Base-by-base conservation (phyloP, 257 asterid species). In the Nicotiana sylvestris region DNA sequence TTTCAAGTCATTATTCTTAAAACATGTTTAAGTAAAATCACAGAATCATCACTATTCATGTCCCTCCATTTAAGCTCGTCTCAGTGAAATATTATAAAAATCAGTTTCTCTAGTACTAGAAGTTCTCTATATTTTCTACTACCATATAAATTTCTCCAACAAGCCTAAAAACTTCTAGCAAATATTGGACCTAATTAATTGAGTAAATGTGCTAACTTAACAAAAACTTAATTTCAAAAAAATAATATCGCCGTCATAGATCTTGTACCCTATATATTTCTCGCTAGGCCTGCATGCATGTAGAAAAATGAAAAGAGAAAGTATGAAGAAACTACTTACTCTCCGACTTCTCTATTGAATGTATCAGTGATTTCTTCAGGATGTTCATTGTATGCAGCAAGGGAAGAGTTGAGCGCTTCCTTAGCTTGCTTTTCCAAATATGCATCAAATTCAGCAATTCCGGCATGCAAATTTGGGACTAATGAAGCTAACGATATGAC, bases 361-460 rank as follows among this genome's bases (percentile, higher is more conserved):
- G 89, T 85, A 61, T 87, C 88, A 11, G 92, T 86, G 11, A 88
- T 46, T 17, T 81, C 72, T 81, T 85, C 89, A 3, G 94, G 94
- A 32, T 91, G 76, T 27, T 89, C 89, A 53, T 83, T 81, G 46
- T 80, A 90, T 55, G 90, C 91, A 39, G 84, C 57, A 76, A 82
- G 17, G 33, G 90, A 85, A 70, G 88, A 88, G 21, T 82, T 77
- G 66, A 69, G 84, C 37, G 92, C 85, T 64, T 74, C 78, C 80
- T 81, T 66, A n/a, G 88, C 87, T 78, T 51, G 86, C 49, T 87
- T 69, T 82, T 53, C 76, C 21, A 89, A 81, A 81, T 84, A 88
- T 27, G 81, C 88, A 16, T 91, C 94, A 74, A 80, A 85, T 18
- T 87, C 60, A 1, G 90, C 89, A 10, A 89, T 88, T 15, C 67